phyloP scores from a whole-genome alignment of 164 flowering plant genomes.

The Berberis thunbergii region DNA sequence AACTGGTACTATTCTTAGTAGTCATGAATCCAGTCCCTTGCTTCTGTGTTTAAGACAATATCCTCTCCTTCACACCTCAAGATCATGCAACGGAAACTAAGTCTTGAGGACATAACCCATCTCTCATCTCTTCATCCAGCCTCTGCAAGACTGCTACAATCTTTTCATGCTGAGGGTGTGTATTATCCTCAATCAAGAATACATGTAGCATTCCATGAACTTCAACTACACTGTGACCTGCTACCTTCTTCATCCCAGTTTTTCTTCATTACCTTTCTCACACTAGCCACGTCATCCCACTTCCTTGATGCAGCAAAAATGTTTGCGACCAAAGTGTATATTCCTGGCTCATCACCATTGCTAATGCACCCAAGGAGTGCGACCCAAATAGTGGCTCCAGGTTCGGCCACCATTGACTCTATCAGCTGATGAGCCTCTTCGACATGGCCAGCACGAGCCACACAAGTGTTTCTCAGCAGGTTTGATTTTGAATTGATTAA shows the following conservation, averaged over 20 bases:
- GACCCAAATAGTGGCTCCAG: slow-evolving; percentile 20
- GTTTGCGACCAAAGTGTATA: slow-evolving; percentile 25
- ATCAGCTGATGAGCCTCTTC: slow-evolving; percentile 20
- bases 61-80: slow-evolving; percentile 18
- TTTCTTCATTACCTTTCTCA: slow-evolving; percentile 22
- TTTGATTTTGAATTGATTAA: slow-evolving; percentile 12
- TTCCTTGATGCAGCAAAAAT: slow-evolving; percentile 18
- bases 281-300: slow-evolving; percentile 23
- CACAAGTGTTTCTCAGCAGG: slow-evolving; percentile 25
- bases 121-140: slow-evolving; percentile 18
- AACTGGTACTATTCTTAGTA: too few relatives aligned
- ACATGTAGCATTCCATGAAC: slow-evolving; percentile 21
- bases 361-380: slow-evolving; percentile 23
- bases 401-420: slow-evolving; percentile 13
- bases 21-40: too few relatives aligned
- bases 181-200: slow-evolving; percentile 22
- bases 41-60: slow-evolving; percentile 4
- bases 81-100: slow-evolving; percentile 18
- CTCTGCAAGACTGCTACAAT: slow-evolving; percentile 13
- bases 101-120: slow-evolving; percentile 22
- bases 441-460: slow-evolving; percentile 23
- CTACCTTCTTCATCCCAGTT: slow-evolving; percentile 18
- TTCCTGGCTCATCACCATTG: slow-evolving; percentile 24
- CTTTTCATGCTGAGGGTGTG: slow-evolving; percentile 18
- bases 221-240: slow-evolving; percentile 20